These are phyloP conservation scores for Steccherinum ochraceum DNA, from an alignment of 768 basidiomycete species.

Conservation along the genomic window DNA sequence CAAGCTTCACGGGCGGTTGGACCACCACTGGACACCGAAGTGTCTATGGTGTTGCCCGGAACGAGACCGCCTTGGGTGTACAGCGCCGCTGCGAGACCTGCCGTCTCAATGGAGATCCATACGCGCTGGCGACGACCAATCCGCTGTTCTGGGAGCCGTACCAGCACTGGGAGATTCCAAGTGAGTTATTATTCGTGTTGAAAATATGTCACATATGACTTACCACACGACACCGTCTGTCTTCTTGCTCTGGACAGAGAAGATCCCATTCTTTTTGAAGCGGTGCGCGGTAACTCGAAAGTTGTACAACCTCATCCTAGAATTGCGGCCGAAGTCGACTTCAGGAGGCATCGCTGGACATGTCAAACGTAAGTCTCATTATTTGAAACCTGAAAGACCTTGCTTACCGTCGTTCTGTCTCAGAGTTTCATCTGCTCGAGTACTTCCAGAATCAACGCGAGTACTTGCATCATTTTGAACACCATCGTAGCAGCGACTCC, in stretches of 20 bases:
- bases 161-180: conserved; percentile 18
- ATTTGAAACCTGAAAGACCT: no score
- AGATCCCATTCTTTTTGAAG: conserved; percentile 18
- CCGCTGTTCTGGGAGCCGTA: conserved; percentile 14
- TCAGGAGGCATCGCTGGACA: conserved; percentile 17
- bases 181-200: no score
- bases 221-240: no score
- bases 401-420: no score
- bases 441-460: conserved; percentile 12
- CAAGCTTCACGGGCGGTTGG: conserved; percentile 8
- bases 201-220: no score
- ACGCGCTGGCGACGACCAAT: conserved; percentile 14
- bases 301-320: conserved; percentile 19
- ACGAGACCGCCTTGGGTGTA: conserved; percentile 13
- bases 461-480: conserved; percentile 12
- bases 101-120: neutral
- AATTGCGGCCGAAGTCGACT: conserved; percentile 15
- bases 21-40: conserved; percentile 13
- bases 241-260: no score
- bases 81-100: conserved; percentile 14
- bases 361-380: conserved; percentile 16
- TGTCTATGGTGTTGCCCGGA: conserved; percentile 12
- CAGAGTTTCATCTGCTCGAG: conserved; percentile 20
- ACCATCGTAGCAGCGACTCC: neutral
- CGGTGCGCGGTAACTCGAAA: conserved; percentile 17